These are phyloP conservation scores for Sapria himalayana DNA, from an alignment of 345 rosid species.

Conservation along the genomic window DNA sequence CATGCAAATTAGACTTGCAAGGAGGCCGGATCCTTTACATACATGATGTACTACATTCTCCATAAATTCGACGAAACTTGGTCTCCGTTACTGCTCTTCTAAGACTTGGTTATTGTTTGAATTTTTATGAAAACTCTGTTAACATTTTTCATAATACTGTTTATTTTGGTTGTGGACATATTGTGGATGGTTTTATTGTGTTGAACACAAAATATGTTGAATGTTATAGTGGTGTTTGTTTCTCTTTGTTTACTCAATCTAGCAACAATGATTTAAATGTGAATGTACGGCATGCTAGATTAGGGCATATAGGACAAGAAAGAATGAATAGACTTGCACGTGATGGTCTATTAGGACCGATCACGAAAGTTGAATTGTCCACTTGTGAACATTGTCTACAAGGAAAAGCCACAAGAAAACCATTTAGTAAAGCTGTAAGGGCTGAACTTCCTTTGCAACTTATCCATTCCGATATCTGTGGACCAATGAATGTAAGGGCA, in stretches of 20 bases:
- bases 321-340: slow-evolving; percentile 2
- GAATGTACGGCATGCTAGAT: neutral
- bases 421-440: neutral
- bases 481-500: slow-evolving; percentile 2
- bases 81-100: neutral
- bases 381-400: slow-evolving; percentile 1
- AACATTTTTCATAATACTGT: neutral
- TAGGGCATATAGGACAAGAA: neutral
- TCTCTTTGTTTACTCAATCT: too few relatives aligned
- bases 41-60: neutral
- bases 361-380: neutral
- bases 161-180: neutral
- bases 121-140: neutral
- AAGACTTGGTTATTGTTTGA: neutral
- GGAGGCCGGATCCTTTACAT: neutral
- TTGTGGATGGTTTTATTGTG: neutral
- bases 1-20: neutral
- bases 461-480: slow-evolving; percentile 2
- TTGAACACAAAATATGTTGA: neutral
- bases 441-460: neutral
- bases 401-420: slow-evolving; percentile 1
- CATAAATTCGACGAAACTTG: neutral
- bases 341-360: neutral
- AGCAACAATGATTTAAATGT: neutral
- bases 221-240: neutral